Conservation (phyloP, 805 yeast genomes). For the Pichia exigua region DNA sequence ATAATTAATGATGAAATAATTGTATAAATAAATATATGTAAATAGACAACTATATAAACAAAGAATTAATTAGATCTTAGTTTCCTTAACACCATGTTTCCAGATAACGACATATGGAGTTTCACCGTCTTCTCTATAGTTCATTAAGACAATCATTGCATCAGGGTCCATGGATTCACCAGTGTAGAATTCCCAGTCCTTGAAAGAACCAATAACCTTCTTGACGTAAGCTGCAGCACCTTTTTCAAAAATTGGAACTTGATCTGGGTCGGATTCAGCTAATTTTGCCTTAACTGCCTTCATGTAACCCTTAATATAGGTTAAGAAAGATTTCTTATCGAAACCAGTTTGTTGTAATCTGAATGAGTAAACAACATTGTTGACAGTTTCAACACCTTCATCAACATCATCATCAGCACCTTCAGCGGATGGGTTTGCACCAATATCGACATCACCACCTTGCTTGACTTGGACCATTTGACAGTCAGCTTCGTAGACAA, state of each 20-base stretch:
- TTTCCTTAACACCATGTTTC: constrained; percentile 94
- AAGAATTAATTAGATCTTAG: constrained; percentile 62
- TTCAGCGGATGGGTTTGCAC: constrained; percentile 99
- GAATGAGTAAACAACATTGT: constrained; percentile 98
- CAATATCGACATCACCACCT: constrained; percentile 93
- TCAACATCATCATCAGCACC: constrained; percentile 79
- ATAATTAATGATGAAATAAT: neutral
- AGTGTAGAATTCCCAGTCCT: constrained; percentile 98
- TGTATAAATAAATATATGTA: neutral
- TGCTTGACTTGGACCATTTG: constrained; percentile 76
- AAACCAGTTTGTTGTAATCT: constrained; percentile 92
- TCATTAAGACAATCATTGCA: constrained; percentile 94
- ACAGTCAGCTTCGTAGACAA: constrained; percentile 95
- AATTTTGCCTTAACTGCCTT: constrained; percentile 87
- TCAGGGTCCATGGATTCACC: constrained; percentile 99
- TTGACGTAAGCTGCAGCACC: constrained; percentile 95
- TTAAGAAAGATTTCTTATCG: constrained; percentile 96
- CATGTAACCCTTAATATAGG: constrained; percentile 99
- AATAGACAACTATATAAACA: neutral
- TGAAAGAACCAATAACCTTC: constrained; percentile 92
- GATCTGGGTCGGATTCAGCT: constrained; percentile 84
- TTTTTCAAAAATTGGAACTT: constrained; percentile 84
- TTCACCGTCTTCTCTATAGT: constrained; percentile 99
- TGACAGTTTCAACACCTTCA: constrained; percentile 83
- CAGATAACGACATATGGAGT: constrained; percentile 97